Evolutionary conservation across 2,329 filamentous ascomycete species (phyloP), one percentile per base, ranked within the genome.

Genomic region (Rhinocladiella mackenziei): DNA sequence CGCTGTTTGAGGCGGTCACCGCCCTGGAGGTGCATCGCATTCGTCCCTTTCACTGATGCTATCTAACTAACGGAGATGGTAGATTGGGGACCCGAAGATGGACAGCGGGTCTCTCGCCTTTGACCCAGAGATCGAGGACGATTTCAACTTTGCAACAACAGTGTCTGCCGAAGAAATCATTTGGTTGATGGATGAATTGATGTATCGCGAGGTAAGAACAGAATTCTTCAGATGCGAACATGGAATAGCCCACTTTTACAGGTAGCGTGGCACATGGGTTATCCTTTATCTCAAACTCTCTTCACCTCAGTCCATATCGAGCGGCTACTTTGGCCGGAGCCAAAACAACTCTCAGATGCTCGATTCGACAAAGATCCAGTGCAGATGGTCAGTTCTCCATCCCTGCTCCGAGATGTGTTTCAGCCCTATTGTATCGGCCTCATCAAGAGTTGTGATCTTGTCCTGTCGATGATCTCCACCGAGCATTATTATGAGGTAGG

Each of bases 81-180:
- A 98, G 92, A 95, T 98, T 58, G 96, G 96, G 87, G 92, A 98
- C 61, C 83, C 86, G 1, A 98, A 97, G 68, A 98, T 98, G 92
- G 92, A 98, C 65, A 96, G 88, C 61, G 92, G 92, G 19, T 89
- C 84, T 54, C 72, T 94, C 5, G 75, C 80, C 14, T 79, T 84
- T 5, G 85, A 83, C 20, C 87, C 95, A 59, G 80, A 81, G n/a
- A 77, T 91, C 23, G 86, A 94, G 48, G 84, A 91, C 52, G 77
- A 85, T 38, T 94, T 91, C 64, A 83, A 95, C 59, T 78, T 89
- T 29, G 70, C 78, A 31, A 72, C 74, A 34, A 70, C 77, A 5
- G 69, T 94, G 29, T 71, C 83, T 10, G 85, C 88, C 0, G 80
- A 84, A 56, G 84, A 98, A 65, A 79, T 94, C 1, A 70, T 98